Evolutionary conservation across 345 rosid species (phyloP).

Genomic region (Euclidium syriacum): DNA sequence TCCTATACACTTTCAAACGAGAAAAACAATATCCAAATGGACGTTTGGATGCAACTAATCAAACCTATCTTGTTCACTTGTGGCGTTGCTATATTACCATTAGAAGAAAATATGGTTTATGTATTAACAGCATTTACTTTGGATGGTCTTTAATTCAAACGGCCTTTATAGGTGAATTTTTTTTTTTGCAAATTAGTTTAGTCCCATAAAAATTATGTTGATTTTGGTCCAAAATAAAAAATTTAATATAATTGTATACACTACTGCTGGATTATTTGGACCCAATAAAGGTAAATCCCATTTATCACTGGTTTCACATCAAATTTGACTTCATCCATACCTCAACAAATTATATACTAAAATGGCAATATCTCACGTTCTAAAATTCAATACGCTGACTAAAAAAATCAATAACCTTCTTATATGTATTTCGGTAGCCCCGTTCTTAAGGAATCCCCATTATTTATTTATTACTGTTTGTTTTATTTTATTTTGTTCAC

Average conservation of each 20-base stretch:
- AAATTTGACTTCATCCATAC: not conserved
- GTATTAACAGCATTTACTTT: not conserved
- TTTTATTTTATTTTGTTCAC: not conserved
- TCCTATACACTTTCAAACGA: no score
- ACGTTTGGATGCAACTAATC: no score
- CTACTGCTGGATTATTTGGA: not conserved
- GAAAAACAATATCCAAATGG: no score
- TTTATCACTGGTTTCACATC: not conserved
- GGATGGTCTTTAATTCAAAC: no score
- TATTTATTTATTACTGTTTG: not conserved
- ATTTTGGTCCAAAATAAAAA: not conserved
- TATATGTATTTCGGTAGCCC: constrained; percentile 9
- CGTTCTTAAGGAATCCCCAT: constrained; percentile 3
- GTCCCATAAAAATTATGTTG: no score
- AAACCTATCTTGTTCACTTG: no score
- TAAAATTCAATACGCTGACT: not conserved
- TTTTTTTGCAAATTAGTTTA: no score
- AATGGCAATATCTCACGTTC: constrained; percentile 13
- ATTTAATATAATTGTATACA: not conserved
- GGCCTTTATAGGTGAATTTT: no score
- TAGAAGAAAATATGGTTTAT: no score
- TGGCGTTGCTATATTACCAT: no score
- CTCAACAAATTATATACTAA: not conserved
- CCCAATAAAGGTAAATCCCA: not conserved
- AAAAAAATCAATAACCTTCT: no score